Evolutionary conservation across 2,329 filamentous ascomycete species (phyloP), one percentile per base, ranked within the genome.

Genomic region (Hypoxylon sp.): DNA sequence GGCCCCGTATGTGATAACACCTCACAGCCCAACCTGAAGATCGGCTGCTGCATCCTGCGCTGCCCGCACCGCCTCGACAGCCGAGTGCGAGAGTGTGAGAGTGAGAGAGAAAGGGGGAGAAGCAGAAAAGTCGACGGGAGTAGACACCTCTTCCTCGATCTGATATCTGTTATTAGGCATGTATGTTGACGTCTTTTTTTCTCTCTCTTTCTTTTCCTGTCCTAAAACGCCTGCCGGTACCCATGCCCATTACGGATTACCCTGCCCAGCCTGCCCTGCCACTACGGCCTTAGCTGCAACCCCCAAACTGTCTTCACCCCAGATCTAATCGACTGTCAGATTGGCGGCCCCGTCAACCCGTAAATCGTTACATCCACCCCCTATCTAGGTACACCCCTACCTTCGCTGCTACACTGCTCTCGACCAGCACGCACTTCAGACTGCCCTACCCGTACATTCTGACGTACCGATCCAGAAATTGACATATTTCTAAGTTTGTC

Each of bases 301-400:
- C 49, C 51, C 48, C 47, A 52, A 45, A 63, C 48, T 49, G 54
- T 58, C 50, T 24, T 47, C 52, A 55, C 55, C 61, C 61, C 60
- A 64, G 61, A 64, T 64, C 61, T 64, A 59, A n/a, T n/a, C n/a
- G n/a, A n/a, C n/a, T n/a, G n/a, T 58, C 61, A 63, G 60, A 63
- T 63, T 63, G 46, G 54, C 49, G 55, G 26, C 40, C 46, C 50
- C 33, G 50, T 45, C 46, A 57, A 53, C 49, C 51, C 37, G 59
- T 62, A 50, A 59, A 59, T 56, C 59, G 27, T 49, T n/a, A n/a
- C n/a, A n/a, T n/a, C n/a, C n/a, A n/a, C n/a, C n/a, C 57, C 48
- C 40, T 62, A 58, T 43, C 41, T 15, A 26, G 49, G 48, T 45
- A 38, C 49, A 50, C 42, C 35, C 55, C 55, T 43, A n/a, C 35